phyloP scores from a whole-genome alignment of 805 yeast genomes.

The Limtongia smithiae region DNA sequence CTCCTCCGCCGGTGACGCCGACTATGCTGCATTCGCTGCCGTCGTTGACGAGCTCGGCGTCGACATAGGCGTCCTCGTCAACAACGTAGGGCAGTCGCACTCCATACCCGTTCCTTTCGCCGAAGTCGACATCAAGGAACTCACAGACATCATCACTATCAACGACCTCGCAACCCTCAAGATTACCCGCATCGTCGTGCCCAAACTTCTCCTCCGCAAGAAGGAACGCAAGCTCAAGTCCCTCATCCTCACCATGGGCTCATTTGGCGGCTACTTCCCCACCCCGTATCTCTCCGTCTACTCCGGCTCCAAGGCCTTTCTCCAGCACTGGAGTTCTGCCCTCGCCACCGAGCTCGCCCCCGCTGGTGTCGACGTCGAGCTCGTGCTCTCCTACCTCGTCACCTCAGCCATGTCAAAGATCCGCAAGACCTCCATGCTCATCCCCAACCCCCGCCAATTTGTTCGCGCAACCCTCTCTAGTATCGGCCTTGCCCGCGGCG shows the following conservation, averaged over 20 bases:
- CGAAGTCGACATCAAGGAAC: constrained; percentile 72
- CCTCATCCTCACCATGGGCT: constrained; percentile 91
- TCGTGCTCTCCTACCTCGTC: constrained; percentile 81
- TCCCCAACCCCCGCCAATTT: constrained; percentile 79
- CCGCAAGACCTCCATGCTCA: constrained; percentile 64
- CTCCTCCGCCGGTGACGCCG: constrained; percentile 54
- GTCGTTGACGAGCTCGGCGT: constrained; percentile 17
- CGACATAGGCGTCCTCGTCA: constrained; percentile 59
- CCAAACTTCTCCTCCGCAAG: constrained; percentile 57
- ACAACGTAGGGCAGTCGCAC: constrained; percentile 94
- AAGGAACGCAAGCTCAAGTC: no score
- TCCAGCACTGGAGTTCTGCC: constrained; percentile 89
- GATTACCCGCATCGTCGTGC: constrained; percentile 76
- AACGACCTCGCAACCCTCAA: constrained; percentile 81
- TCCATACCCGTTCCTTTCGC: constrained; percentile 90
- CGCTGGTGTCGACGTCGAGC: constrained; percentile 75
- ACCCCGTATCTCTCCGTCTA: constrained; percentile 89
- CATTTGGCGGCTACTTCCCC: constrained; percentile 92
- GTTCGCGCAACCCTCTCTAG: constrained; percentile 66
- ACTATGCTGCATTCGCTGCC: constrained; percentile 50
- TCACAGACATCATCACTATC: constrained; percentile 75
- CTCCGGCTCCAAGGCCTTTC: constrained; percentile 93
- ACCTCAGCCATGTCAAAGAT: constrained; percentile 95
- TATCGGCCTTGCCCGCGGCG: constrained; percentile 84
- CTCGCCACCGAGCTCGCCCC: constrained; percentile 77